Evolutionary conservation across 176 grass and related monocot genomes (phyloP).

Genomic region (Leersia perrieri): DNA sequence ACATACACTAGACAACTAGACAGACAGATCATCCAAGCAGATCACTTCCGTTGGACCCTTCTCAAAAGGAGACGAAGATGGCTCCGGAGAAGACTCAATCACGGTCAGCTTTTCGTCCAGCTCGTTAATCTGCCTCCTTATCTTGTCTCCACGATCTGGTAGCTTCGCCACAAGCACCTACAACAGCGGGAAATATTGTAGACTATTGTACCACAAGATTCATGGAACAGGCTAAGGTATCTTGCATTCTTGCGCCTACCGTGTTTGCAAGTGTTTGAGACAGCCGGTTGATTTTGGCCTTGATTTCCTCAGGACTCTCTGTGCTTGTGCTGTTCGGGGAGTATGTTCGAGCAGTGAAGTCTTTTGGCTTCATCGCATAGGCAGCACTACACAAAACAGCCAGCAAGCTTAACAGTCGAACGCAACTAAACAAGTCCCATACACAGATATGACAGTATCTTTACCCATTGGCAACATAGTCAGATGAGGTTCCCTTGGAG

Average conservation of each 20-base stretch:
- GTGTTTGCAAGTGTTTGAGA: slow-evolving; percentile 51
- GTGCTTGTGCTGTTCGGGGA: slow-evolving; percentile 14
- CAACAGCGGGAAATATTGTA: neutral
- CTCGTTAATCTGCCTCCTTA: slow-evolving; percentile 56
- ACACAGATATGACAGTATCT: neutral
- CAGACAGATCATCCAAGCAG: slow-evolving; percentile 48
- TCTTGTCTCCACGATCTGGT: slow-evolving; percentile 50
- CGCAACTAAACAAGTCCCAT: neutral
- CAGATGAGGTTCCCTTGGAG: slow-evolving; percentile 36
- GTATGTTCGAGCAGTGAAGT: slow-evolving; percentile 61
- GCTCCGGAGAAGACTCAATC: slow-evolving; percentile 17
- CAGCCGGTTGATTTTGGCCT: slow-evolving; percentile 57
- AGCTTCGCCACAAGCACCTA: slow-evolving; percentile 54
- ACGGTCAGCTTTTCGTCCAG: slow-evolving; percentile 45
- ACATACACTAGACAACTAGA: neutral
- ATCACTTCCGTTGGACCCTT: slow-evolving; percentile 34
- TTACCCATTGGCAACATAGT: slow-evolving; percentile 49
- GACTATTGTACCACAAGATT: neutral
- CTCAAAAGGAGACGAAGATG: neutral
- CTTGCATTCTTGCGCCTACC: slow-evolving; percentile 26
- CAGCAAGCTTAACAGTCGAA: neutral
- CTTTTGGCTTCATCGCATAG: slow-evolving; percentile 75
- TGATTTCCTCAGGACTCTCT: slow-evolving; percentile 66
- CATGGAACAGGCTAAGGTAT: neutral
- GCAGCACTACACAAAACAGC: slow-evolving; percentile 41